phyloP scores from a whole-genome alignment of 163 green algal species.

The Picocystis sp. region DNA sequence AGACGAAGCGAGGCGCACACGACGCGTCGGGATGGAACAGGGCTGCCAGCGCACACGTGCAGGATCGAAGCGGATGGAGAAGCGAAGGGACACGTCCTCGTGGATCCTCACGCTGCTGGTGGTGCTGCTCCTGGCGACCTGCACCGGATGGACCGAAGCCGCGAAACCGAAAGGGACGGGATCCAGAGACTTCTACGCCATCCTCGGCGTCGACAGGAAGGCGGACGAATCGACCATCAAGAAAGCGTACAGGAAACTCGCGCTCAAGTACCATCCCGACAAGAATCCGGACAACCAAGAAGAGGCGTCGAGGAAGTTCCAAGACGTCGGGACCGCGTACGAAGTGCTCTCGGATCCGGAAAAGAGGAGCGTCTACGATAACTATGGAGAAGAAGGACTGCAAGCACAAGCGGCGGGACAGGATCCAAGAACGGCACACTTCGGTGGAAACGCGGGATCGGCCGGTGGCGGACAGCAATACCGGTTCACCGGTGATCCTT shows the following conservation, averaged over 20 bases:
- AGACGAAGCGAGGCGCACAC: no score
- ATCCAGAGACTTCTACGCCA: constrained; percentile 39
- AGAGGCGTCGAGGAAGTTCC: constrained; percentile 23
- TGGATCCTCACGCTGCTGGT: no score
- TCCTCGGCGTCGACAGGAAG: constrained; percentile 8
- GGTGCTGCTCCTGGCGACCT: no score
- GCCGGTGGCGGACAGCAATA: no score
- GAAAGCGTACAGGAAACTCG: constrained; percentile 6
- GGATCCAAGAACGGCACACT: background rate
- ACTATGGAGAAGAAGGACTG: constrained; percentile 74
- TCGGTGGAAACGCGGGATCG: background rate
- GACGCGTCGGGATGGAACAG: no score
- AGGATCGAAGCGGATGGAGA: no score
- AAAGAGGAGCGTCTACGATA: constrained; percentile 26
- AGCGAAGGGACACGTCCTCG: no score
- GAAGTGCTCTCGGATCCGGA: constrained; percentile 30
- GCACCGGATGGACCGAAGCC: no score
- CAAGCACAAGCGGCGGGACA: constrained; percentile 23
- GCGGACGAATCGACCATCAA: constrained; percentile 13
- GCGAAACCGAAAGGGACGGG: no score
- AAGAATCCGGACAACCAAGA: constrained; percentile 31
- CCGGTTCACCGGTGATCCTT: no score
- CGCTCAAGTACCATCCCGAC: constrained; percentile 41
- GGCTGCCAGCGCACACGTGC: no score
- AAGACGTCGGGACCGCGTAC: constrained; percentile 37